Percentiles rank a stretch among this genome's conserved stretches.
Conservation (phyloP, 768 basidiomycete genomes). For the Agaricus bisporus region DNA sequence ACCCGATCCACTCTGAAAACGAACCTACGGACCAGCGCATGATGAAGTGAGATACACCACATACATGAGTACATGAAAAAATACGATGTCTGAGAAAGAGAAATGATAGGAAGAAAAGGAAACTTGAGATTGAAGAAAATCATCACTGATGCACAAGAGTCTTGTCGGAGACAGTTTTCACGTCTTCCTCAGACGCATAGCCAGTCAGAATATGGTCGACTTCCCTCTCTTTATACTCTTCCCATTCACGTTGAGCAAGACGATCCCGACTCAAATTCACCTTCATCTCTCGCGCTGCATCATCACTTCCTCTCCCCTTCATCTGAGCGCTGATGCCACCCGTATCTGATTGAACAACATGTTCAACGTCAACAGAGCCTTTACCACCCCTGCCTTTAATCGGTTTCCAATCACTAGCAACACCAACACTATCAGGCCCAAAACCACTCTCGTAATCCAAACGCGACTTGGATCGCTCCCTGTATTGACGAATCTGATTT, state of each 20-base stretch:
- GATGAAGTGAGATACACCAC: too few species aligned
- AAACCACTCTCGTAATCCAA: too few species aligned
- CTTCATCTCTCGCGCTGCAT: not conserved
- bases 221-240: not conserved
- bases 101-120: not conserved
- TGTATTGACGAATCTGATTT: not conserved
- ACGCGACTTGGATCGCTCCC: not conserved
- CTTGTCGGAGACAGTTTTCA: conserved; percentile 4
- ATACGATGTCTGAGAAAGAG: not conserved
- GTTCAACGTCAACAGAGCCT: not conserved
- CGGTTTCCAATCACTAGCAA: not conserved
- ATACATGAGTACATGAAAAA: not conserved
- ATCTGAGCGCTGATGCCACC: not conserved
- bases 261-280: conserved; percentile 5
- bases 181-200: conserved; percentile 1
- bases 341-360: not conserved
- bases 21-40: too few species aligned
- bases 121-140: not conserved
- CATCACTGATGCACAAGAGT: conserved; percentile 7
- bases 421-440: not conserved
- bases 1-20: not conserved
- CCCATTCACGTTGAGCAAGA: not conserved
- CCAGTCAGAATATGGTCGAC: too few species aligned
- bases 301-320: not conserved
- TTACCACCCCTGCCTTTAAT: not conserved